Evolutionary conservation across 345 rosid genomes (phyloP).

Genomic region (Brassica cretica): DNA sequence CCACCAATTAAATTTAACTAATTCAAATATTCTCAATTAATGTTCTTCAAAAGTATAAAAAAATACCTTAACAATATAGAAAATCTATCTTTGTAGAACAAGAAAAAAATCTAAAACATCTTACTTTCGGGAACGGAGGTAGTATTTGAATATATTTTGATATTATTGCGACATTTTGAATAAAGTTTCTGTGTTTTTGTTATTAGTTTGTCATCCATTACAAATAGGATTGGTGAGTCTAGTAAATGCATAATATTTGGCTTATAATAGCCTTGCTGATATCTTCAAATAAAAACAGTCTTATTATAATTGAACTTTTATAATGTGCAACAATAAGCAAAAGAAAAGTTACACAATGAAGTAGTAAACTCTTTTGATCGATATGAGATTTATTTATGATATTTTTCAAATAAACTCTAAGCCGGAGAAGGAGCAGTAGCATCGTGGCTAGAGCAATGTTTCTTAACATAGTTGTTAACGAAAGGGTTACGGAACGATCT

Average conservation of each 20-base stretch:
- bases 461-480: not conserved
- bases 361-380: not conserved
- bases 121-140: too few relatives aligned
- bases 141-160: slow-evolving; percentile 6
- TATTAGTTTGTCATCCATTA: not conserved
- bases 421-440: not conserved
- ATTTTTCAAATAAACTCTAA: not conserved
- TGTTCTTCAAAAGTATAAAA: too few relatives aligned
- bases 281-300: not conserved
- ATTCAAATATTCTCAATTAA: too few relatives aligned
- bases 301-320: not conserved
- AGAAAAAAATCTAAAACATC: too few relatives aligned
- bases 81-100: too few relatives aligned
- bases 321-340: not conserved
- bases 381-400: not conserved
- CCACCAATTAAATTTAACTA: too few relatives aligned
- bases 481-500: not conserved
- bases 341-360: not conserved
- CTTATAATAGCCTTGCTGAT: not conserved
- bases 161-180: slow-evolving; percentile 5
- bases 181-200: not conserved
- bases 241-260: not conserved
- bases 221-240: not conserved
- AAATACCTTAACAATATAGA: too few relatives aligned
- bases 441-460: not conserved